Conservation (phyloP, 805 yeast genomes). For the Teunomyces tritomae region DNA sequence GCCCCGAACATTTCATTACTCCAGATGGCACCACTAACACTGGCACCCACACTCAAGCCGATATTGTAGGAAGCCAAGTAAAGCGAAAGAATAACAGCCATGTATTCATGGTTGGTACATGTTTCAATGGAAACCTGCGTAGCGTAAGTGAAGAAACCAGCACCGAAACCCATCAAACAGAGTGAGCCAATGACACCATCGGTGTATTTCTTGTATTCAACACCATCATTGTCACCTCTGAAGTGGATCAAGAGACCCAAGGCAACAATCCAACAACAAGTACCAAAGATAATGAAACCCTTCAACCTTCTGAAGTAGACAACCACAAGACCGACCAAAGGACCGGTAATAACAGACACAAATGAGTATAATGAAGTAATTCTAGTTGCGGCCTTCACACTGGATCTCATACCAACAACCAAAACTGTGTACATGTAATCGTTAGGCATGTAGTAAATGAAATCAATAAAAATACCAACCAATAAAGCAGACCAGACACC, state of each 20-base stretch:
- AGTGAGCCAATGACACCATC: conserved; percentile 64
- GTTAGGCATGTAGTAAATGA: conserved; percentile 66
- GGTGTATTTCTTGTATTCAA: conserved; percentile 23
- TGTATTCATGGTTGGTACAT: conserved; percentile 56
- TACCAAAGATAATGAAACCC: conserved; percentile 58
- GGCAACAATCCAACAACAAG: conserved; percentile 55
- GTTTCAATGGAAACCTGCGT: conserved; percentile 61
- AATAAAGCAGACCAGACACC: conserved; percentile 72
- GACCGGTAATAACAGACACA: conserved; percentile 60
- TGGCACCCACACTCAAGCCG: conserved; percentile 62
- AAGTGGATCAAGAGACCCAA: conserved; percentile 58
- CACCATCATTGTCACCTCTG: conserved; percentile 49
- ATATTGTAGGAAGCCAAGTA: conserved; percentile 57
- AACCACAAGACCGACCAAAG: conserved; percentile 52
- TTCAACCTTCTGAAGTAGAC: conserved; percentile 53
- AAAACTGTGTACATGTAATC: conserved; percentile 68
- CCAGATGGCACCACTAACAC: conserved; percentile 73
- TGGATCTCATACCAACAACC: conserved; percentile 59
- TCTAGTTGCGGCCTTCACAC: conserved; percentile 62
- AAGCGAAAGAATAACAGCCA: conserved; percentile 60
- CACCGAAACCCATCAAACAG: conserved; percentile 68
- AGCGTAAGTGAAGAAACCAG: conserved; percentile 68
- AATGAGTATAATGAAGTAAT: conserved; percentile 62
- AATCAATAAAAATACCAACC: conserved; percentile 57
- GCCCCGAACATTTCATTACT: conserved; percentile 52